Base-by-base conservation (phyloP, 768 basidiomycete genomes). In the Punctularia strigosozonata region DNA sequence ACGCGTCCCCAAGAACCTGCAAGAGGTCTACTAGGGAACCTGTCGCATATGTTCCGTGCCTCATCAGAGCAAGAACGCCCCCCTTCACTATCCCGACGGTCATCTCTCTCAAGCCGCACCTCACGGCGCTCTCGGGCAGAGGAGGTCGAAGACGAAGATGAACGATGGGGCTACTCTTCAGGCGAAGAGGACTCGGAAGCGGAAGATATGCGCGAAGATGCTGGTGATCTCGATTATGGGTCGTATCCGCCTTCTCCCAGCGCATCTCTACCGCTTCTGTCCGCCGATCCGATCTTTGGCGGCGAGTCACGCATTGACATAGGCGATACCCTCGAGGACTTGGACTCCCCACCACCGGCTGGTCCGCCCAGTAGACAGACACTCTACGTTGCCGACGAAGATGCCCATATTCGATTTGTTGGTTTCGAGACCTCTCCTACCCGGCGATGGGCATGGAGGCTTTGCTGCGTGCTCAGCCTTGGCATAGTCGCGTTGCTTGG, bases 111-210 rank as follows among this genome's bases (percentile, higher is more conserved):
- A 25, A 52, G 64, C 28, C 63, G 69, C 31, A 67, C 70, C n/a
- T 58, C 61, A 42, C 73, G 69, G 17, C 52, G 58, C 43, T 71
- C 65, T 48, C 56, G 73, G 37, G 77, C 66, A 17, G 45, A 73
- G 4, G 72, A 62, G 21, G 64, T 61, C 8, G 77, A 70, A 3
- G 71, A 73, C 20, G 75, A 75, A 26, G 68, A 56, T 3, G 84
- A 88, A 46, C 71, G 85, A n/a, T 91, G 88, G 88, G 88, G 88
- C 4, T 91, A 90, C 58, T 77, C 81, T n/a, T 89, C 88, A 3
- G 84, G 75, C 18, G 88, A 91, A 51, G 84, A 72, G 42, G 71
- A 81, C 49, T 73, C 75, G 18, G 66, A 64, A 17, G 66, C 71
- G 10, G 62, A 58, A 3, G 53, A 48, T 19, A 69, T 65, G 23